A percentile compares a stretch with the other conserved stretches of the same genome.
Conservation (phyloP, 129 eudicot genomes). For the Lonicera japonica region DNA sequence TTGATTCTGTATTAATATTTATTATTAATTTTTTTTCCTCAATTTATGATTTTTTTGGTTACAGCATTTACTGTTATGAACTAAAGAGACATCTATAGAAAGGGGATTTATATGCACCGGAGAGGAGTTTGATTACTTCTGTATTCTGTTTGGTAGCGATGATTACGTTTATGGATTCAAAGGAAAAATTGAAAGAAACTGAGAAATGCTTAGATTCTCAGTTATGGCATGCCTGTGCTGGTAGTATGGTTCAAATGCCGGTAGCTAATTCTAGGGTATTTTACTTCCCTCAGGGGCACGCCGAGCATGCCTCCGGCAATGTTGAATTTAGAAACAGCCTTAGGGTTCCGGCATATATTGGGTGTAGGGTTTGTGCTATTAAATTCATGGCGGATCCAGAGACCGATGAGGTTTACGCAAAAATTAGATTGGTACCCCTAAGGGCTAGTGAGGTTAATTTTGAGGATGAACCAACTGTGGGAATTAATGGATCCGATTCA, state of each 20-base stretch:
- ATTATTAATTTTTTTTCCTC: conserved; percentile 9
- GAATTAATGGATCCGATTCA: conserved; percentile 35
- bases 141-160: conserved; percentile 20
- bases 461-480: conserved; percentile 40
- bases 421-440: conserved; percentile 52
- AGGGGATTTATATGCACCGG: conserved; percentile 29
- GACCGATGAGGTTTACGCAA: conserved; percentile 80
- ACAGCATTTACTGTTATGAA: conserved; percentile 28
- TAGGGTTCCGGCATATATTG: conserved; percentile 65
- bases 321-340: conserved; percentile 54
- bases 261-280: conserved; percentile 55
- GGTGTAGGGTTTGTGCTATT: conserved; percentile 47
- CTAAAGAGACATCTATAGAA: conserved; percentile 10
- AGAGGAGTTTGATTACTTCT: conserved; percentile 21
- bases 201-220: conserved; percentile 84
- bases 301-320: conserved; percentile 74
- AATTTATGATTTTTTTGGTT: conserved; percentile 19
- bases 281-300: conserved; percentile 91
- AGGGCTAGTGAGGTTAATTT: conserved; percentile 32
- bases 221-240: conserved; percentile 99
- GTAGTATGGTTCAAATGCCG: conserved; percentile 98
- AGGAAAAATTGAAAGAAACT: conserved; percentile 55
- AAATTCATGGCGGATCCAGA: conserved; percentile 82
- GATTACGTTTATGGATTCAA: conserved; percentile 84
- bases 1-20: conserved; percentile 13